Base-by-base conservation (phyloP, 2,329 filamentous ascomycete genomes). In the Ciborinia camelliae region DNA sequence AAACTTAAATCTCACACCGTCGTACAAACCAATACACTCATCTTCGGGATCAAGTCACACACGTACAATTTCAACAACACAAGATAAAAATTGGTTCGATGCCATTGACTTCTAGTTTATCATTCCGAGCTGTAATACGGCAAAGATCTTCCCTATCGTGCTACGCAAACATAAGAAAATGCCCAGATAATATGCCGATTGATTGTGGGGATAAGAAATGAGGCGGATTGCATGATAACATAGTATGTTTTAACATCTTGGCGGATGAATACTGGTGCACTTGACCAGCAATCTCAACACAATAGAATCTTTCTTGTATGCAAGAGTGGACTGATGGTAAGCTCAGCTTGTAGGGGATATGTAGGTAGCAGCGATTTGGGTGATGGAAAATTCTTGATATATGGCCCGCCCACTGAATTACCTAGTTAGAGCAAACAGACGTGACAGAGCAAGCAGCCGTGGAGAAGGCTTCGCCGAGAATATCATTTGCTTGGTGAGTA, bases 241-340 rank as follows among this genome's bases (percentile, higher is more conserved):
- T n/a, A n/a, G n/a, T 23, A 47, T 47, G 55, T 35, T 28, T 28
- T 47, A 47, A 58, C 14, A 15, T 23, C 51, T 23, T 47, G n/a
- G n/a, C 30, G 28, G 12, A 47, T 58, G 55, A 47, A n/a, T 47
- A 26, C 50, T 37, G 55, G 41, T 32, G 20, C 55, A 58, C 55
- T 58, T 35, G 55, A 58, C 28, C 55, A 58, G 55, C 28, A 35
- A 58, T 58, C 41, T 30, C 41, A 32, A 12, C 30, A 35, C 41
- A 18, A 26, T 35, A 45, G 7, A 26, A 35, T 12, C 3, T 41
- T 58, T 58, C 41, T 41, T 58, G 41, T 58, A 58, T 58, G 55
- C 55, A 58, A 15, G 4, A 47, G 41, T 47, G n/a, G 55, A 30
- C n/a, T 58, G 41, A 35, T 35, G 32, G n/a, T 15, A 3, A 58